phyloP scores from a whole-genome alignment of 192 early-diverging fungal genomes.

The Allomyces javanicus region DNA sequence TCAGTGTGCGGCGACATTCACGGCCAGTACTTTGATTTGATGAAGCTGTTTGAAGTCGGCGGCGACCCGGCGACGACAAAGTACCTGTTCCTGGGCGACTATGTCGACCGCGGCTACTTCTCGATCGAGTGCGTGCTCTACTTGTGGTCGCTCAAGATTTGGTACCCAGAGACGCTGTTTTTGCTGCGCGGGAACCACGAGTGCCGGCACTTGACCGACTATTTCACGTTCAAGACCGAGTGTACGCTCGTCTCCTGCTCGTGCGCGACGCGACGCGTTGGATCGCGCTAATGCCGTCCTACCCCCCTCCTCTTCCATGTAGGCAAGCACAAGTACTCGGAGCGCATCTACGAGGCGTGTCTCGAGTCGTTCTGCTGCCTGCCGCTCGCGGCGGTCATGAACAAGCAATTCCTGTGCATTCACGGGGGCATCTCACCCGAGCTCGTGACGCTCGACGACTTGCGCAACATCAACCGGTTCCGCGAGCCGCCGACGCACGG shows the following conservation, averaged over 20 bases:
- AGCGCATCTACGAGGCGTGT: conserved; percentile 74
- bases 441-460: conserved; percentile 73
- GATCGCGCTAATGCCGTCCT: background rate
- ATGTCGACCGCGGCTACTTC: conserved; percentile 93
- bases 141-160: conserved; percentile 75
- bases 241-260: conserved; percentile 30
- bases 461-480: conserved; percentile 69
- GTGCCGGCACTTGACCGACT: conserved; percentile 90
- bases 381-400: conserved; percentile 83
- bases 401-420: conserved; percentile 88
- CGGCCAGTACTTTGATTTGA: conserved; percentile 93
- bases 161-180: conserved; percentile 69
- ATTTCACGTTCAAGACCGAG: conserved; percentile 96
- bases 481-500: conserved; percentile 84
- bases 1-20: conserved; percentile 93
- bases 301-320: background rate
- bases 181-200: conserved; percentile 93
- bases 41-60: conserved; percentile 96
- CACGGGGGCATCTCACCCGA: conserved; percentile 92
- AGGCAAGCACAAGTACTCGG: conserved; percentile 74
- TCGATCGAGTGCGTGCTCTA: conserved; percentile 92
- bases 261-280: background rate
- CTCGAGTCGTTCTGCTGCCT: conserved; percentile 79
- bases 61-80: conserved; percentile 75
- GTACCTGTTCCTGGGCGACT: conserved; percentile 90